Conservation (phyloP, 2,329 filamentous ascomycete genomes). For the Penicillium rolfsii region DNA sequence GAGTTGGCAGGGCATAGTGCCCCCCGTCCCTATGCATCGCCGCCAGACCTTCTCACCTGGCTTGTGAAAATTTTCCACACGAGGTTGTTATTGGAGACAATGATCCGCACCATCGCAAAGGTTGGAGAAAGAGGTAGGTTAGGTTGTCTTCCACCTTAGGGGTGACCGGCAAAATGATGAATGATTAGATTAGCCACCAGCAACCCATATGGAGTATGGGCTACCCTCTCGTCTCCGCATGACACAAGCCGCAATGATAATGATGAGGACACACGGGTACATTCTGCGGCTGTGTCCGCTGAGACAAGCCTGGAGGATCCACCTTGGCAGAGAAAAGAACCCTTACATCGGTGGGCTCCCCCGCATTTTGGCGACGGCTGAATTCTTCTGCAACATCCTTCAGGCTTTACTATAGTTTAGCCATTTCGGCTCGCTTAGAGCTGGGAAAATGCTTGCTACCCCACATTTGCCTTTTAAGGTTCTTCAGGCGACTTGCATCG, state of each 20-base stretch:
- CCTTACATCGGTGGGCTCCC: background rate
- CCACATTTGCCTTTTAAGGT: background rate
- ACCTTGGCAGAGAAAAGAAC: background rate
- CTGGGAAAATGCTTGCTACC: background rate
- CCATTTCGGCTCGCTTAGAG: background rate
- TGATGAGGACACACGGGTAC: background rate
- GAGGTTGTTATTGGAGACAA: constrained; percentile 1
- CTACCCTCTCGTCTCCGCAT: background rate
- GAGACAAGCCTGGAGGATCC: background rate
- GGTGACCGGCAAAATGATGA: background rate
- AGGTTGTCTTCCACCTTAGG: background rate
- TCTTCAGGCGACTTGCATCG: background rate
- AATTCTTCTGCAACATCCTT: constrained; percentile 2
- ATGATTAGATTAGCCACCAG: background rate
- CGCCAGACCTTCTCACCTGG: constrained; percentile 7
- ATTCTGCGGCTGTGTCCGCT: background rate
- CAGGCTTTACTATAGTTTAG: constrained; percentile 5
- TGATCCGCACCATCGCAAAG: constrained; percentile 6
- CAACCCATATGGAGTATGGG: background rate
- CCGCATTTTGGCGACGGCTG: constrained; percentile 6
- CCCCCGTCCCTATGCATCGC: constrained; percentile 4
- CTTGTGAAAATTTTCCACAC: constrained; percentile 6
- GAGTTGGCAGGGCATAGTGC: constrained; percentile 9
- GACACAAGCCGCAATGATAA: no score
- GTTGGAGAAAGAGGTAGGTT: constrained; percentile 1